Conservation (phyloP, 306 rosid genomes). For the Acmispon strigosus region DNA sequence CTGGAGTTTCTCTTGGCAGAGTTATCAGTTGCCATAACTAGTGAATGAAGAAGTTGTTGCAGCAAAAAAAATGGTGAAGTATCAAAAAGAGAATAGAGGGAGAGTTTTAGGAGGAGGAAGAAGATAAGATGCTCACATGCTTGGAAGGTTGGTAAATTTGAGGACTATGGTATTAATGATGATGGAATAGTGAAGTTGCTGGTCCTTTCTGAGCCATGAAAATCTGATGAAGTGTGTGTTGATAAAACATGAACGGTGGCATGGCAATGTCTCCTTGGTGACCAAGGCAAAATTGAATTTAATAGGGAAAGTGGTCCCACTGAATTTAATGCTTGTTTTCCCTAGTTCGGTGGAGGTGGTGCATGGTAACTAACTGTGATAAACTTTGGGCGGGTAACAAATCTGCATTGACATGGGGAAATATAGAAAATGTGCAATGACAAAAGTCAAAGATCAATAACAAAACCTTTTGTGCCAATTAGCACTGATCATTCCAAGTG, state of each 20-base stretch:
- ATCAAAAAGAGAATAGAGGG: background rate
- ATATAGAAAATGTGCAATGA: background rate
- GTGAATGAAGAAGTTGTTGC: slow-evolving; percentile 2
- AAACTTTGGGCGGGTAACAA: background rate
- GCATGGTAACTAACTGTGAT: background rate
- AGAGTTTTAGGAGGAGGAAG: background rate
- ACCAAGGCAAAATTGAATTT: slow-evolving; percentile 22
- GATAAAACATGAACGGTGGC: slow-evolving; percentile 33
- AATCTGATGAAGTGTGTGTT: slow-evolving; percentile 27
- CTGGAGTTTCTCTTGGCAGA: slow-evolving; percentile 45
- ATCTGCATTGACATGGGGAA: background rate
- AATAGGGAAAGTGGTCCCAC: slow-evolving; percentile 21
- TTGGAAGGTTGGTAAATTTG: slow-evolving; percentile 10
- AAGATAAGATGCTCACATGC: slow-evolving; percentile 15
- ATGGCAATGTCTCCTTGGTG: background rate
- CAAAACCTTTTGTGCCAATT: background rate
- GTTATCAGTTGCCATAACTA: slow-evolving; percentile 47
- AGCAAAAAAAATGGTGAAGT: background rate
- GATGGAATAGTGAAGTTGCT: slow-evolving; percentile 22
- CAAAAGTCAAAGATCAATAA: background rate
- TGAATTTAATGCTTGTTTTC: slow-evolving; percentile 23
- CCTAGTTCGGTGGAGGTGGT: background rate
- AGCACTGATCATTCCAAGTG: too few relatives aligned
- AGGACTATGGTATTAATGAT: slow-evolving; percentile 17
- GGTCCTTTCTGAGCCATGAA: slow-evolving; percentile 51